These are phyloP conservation scores for Colletotrichum chrysophilum DNA, from an alignment of 2,329 filamentous ascomycete species.

Conservation along the genomic window DNA sequence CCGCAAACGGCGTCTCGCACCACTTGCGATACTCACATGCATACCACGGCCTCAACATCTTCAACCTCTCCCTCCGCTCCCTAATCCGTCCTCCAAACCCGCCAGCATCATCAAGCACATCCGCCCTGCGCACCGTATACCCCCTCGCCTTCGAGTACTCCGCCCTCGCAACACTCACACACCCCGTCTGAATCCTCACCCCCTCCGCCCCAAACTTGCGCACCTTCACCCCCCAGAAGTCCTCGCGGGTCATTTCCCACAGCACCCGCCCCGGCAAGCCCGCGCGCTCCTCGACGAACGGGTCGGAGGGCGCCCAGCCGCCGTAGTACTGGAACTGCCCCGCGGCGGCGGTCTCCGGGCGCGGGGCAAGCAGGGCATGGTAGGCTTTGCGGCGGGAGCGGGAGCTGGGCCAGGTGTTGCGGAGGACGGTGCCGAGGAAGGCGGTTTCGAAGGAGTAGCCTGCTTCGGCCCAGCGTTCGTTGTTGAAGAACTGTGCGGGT, in stretches of 20 bases:
- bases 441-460: neutral
- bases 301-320: neutral
- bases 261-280: neutral
- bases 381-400: neutral
- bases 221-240: neutral
- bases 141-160: neutral
- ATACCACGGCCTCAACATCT: neutral
- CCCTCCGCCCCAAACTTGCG: neutral
- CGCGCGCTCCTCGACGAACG: neutral
- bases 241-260: neutral
- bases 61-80: neutral
- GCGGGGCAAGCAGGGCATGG: neutral
- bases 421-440: neutral
- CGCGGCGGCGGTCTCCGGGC: neutral
- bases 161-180: neutral
- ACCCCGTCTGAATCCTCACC: neutral
- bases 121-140: neutral
- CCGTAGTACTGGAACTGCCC: neutral
- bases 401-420: neutral
- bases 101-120: neutral
- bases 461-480: conserved; percentile 3
- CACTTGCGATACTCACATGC: neutral
- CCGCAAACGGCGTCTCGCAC: neutral
- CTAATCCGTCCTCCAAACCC: neutral
- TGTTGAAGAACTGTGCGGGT: neutral